phyloP scores from a whole-genome alignment of 768 basidiomycete species.

The Serendipita vermifera region DNA sequence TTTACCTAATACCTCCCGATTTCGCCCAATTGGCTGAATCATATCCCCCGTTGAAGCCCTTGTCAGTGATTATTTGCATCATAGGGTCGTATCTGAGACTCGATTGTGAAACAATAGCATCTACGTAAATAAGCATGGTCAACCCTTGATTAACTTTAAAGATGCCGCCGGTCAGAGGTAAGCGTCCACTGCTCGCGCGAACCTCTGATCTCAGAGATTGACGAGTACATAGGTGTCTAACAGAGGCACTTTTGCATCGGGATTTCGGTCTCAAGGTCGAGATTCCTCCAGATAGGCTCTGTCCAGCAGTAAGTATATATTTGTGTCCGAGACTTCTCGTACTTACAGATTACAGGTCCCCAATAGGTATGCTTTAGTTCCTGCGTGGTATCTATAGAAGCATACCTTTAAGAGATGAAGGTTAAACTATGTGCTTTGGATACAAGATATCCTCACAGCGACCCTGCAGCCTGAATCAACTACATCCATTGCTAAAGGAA shows the following conservation, averaged over 20 bases:
- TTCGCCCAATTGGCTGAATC: too few species aligned
- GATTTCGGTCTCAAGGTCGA: constrained; percentile 56
- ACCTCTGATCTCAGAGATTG: constrained; percentile 10
- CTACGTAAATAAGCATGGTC: constrained; percentile 15
- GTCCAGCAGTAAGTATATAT: constrained; percentile 54
- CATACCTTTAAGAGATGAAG: constrained; percentile 26
- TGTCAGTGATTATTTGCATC: too few species aligned
- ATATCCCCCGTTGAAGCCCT: too few species aligned
- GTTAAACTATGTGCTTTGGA: constrained; percentile 78
- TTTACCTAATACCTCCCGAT: too few species aligned
- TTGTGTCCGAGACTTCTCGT: not conserved
- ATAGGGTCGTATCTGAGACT: too few species aligned
- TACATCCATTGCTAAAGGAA: constrained; percentile 10
- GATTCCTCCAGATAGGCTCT: constrained; percentile 60
- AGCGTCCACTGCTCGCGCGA: not conserved
- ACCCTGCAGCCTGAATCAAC: constrained; percentile 19
- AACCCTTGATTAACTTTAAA: constrained; percentile 57
- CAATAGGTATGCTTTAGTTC: constrained; percentile 38
- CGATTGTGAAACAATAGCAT: too few species aligned
- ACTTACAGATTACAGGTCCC: constrained; percentile 39
- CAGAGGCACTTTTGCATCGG: constrained; percentile 58
- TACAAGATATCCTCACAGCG: constrained; percentile 48
- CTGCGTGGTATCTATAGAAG: not conserved
- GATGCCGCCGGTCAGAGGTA: constrained; percentile 59
- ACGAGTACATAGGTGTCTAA: constrained; percentile 44